Evolutionary conservation across 2,329 filamentous ascomycete genomes (phyloP), one percentile per base, ranked within the genome.

Genomic region (Lizonia empirigonia): DNA sequence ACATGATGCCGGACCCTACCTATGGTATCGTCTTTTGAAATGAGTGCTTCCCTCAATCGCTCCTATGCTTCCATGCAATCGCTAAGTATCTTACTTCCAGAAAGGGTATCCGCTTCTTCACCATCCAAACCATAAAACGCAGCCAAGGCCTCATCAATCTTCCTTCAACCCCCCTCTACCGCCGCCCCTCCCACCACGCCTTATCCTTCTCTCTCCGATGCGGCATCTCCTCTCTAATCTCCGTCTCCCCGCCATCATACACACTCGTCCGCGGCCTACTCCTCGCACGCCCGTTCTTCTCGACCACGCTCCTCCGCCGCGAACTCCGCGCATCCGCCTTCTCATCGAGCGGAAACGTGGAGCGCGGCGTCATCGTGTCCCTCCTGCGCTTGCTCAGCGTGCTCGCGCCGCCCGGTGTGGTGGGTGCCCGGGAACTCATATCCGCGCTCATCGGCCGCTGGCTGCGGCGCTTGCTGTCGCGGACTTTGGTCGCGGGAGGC

Each of bases 181-280:
- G 24, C 42, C 60, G 48, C 22, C 64, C 67, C 49, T 72, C 69
- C 67, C 68, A 72, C 69, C 69, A 72, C 44, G 69, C 63, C 54
- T 58, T 63, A 45, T 67, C 66, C 47, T 68, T 72, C 18, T 63
- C 58, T 37, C 64, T 48, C 12, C 68, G 49, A 64, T 72, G 69
- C 50, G 69, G 69, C 69, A 72, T 70, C 18, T 22, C 55, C 37
- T 69, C 68, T 18, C 68, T 44, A 33, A 71, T 60, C 38, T 69
- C 65, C 44, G 63, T 70, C 54, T 69, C 68, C 4, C 69, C 49
- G 23, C 68, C 64, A 53, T 60, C 65, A 27, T 64, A 63, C 29
- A 65, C 53, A 34, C 65, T 68, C 16, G 60, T 58, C 4, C 66
- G 37, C 29, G 56, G 59, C 38, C 53, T 51, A 44, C 62, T 63